Base-by-base conservation (phyloP, 495 filamentous ascomycete genomes). In the Aspergillus baeticus region DNA sequence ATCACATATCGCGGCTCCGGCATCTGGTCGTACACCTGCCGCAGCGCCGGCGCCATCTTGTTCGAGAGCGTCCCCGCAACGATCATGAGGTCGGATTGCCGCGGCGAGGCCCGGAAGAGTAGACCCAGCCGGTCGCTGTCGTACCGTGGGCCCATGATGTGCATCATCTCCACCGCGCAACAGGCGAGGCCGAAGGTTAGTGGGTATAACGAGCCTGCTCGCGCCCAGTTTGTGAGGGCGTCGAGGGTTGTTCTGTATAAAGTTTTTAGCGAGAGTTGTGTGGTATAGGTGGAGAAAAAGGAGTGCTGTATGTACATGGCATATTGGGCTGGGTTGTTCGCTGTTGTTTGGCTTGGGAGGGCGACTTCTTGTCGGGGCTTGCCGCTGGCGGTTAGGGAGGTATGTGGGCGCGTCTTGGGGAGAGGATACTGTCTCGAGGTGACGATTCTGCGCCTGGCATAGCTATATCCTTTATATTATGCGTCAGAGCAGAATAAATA, bases 111-210 rank as follows among this genome's bases (percentile, higher is more conserved):
- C 61, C 92, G 87, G 86, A 97, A 96, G 68, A 97, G 96, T 70
- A 97, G 96, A 63, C 92, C 92, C 36, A 96, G 81, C 3, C 92
- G 82, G 80, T 97, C 92, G 66, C 96, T 92, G 68, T 97, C 92
- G 78, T 97, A 97, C 51, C 92, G 90, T 23, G 92, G 92, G 26
- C 92, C 92, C 26, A 92, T 96, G 15, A 96, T 79, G 71, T 97
- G 92, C 92, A 97, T 97, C 92, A 97, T 97, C 72, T 97, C 92
- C 58, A 97, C 77, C 71, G 92, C 92, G 75, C 92, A 97, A 82
- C 92, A 97, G 53, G 92, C 92, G 48, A 96, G 88, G 37, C 92
- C 92, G 78, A 97, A 97, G 20, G 92, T 96, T 89, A 97, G 93
- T 66, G 92, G 92, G 92, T 92, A 97, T 48, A 96, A 77, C n/a